Conservation (phyloP, 2,329 filamentous ascomycete species). For the Colletotrichum lindemuthianum region DNA sequence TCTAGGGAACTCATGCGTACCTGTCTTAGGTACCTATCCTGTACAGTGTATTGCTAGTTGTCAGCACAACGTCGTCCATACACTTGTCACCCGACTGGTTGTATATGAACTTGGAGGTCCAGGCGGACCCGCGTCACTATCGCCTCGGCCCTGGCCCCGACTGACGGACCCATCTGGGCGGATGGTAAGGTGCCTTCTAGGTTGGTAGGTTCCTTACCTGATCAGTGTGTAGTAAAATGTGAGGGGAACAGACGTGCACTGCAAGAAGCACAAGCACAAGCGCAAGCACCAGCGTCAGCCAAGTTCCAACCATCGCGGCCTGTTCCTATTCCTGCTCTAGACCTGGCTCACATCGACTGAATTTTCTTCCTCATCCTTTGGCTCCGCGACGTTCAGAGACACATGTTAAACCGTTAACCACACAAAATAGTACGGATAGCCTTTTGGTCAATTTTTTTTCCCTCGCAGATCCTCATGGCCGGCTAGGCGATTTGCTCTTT, state of each 20-base stretch:
- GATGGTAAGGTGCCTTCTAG: too few species aligned
- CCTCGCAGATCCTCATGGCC: slow-evolving; percentile 33
- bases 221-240: background rate
- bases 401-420: slow-evolving; percentile 7
- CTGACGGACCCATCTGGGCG: slow-evolving; percentile 12
- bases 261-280: slow-evolving; percentile 12
- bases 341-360: too few species aligned
- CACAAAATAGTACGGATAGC: background rate
- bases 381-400: background rate
- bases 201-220: background rate
- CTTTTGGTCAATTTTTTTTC: background rate
- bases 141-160: slow-evolving; percentile 25
- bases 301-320: slow-evolving; percentile 17
- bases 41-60: too few species aligned
- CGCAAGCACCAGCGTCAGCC: slow-evolving; percentile 24
- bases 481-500: slow-evolving; percentile 24
- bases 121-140: slow-evolving; percentile 19
- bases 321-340: background rate
- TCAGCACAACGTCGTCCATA: too few species aligned
- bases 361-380: background rate
- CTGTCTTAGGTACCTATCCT: too few species aligned
- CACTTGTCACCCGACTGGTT: too few species aligned
- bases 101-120: too few species aligned
- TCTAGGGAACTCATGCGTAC: too few species aligned
- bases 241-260: background rate